Percentiles rank a stretch among this genome's conserved stretches.
phyloP scores from a whole-genome alignment of 164 flowering plant genomes.

The Liriodendron chinense region DNA sequence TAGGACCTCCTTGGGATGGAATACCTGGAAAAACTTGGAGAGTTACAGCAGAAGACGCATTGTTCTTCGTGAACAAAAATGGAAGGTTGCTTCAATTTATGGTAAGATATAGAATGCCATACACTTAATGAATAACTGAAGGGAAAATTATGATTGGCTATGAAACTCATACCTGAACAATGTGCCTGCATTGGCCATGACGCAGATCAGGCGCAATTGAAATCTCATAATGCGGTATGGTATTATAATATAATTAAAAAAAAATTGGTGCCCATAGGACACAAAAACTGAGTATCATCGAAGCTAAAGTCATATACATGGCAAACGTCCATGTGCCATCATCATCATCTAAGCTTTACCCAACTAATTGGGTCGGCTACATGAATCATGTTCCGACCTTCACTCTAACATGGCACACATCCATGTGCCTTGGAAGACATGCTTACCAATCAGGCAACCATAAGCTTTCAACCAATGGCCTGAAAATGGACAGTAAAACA shows the following conservation, averaged over 20 bases:
- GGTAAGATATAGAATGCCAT: slow-evolving; percentile 35
- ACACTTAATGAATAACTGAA: too few species aligned
- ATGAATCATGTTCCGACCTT: too few species aligned
- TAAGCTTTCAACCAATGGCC: background rate
- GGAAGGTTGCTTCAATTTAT: slow-evolving; percentile 72
- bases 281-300: background rate
- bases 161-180: too few species aligned
- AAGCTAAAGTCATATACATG: too few species aligned
- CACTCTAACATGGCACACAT: background rate
- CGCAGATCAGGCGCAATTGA: background rate
- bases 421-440: background rate
- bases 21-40: slow-evolving; percentile 35
- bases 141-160: too few species aligned
- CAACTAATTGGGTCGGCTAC: too few species aligned
- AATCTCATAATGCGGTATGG: too few species aligned
- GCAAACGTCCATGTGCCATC: background rate
- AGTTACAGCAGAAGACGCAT: slow-evolving; percentile 54
- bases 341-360: too few species aligned
- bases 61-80: slow-evolving; percentile 66
- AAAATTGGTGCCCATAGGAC: background rate
- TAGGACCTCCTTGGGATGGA: slow-evolving; percentile 83
- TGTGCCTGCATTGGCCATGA: too few species aligned
- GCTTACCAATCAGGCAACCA: background rate
- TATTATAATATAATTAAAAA: too few species aligned
- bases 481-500: background rate